A percentile compares a stretch with the other conserved stretches of the same genome.
These are phyloP conservation scores for Yamagishiella unicocca DNA, from an alignment of 139 green algal genomes.

Conservation along the genomic window DNA sequence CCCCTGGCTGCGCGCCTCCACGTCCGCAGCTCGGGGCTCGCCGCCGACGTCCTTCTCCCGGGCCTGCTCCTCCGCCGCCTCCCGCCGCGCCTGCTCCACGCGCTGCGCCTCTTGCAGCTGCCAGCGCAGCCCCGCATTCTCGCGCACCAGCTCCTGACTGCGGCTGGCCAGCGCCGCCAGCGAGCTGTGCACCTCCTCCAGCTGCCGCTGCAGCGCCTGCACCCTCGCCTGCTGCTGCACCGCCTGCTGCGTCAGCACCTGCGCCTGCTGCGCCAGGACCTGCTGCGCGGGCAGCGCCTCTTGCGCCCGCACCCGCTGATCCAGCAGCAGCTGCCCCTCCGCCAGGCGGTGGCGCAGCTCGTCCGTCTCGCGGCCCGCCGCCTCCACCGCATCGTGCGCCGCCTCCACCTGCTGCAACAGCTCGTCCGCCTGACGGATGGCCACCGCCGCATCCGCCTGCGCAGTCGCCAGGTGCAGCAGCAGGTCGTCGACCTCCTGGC, in stretches of 20 bases:
- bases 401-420: neutral
- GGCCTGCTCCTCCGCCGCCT: neutral
- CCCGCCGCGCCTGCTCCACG: neutral
- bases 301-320: neutral
- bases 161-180: slow-evolving; percentile 16
- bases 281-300: neutral
- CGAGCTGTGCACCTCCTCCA: neutral
- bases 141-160: slow-evolving; percentile 1
- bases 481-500: neutral
- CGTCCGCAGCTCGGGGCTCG: neutral
- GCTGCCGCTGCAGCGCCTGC: slow-evolving; percentile 1
- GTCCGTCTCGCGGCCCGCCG: neutral
- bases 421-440: neutral
- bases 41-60: neutral
- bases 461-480: neutral
- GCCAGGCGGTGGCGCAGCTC: slow-evolving; percentile 1
- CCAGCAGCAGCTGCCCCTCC: neutral
- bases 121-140: slow-evolving; percentile 4
- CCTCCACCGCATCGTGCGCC: neutral
- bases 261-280: neutral
- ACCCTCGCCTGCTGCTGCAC: neutral
- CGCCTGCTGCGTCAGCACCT: neutral
- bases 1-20: neutral
- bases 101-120: neutral
- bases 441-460: neutral